Evolutionary conservation across 169 alveolate genomes (phyloP), one percentile per base, ranked within the genome.

Genomic region (Fabrea salina): DNA sequence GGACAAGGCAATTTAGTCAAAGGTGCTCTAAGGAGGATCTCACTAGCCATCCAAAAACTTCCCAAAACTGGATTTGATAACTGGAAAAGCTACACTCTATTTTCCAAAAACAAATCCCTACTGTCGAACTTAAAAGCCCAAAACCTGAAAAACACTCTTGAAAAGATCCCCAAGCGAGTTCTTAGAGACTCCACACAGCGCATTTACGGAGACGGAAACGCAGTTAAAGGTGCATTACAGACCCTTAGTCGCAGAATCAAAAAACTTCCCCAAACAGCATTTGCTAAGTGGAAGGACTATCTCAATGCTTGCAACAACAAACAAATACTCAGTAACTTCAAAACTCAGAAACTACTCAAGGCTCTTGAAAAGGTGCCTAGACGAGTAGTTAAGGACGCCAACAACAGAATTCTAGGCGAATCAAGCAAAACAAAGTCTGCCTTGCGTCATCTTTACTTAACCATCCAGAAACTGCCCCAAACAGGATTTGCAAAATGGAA

Each of bases 61-160:
- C 75, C 75, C 27, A 61, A 61, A 25, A 53, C 8, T 53, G 44
- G 32, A n/a, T 30, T 61, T 37, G 75, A 61, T 1, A 33, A 61
- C 27, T 61, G 75, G 75, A 30, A 25, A 35, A n/a, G 13, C n/a
- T 61, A 33, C 3, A n/a, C 54, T 2, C 16, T 16, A 13, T 19
- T 32, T 2, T 25, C 8, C 5, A 61, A 61, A 32, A 16, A 19
- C 8, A 37, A 37, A 30, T n/a, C 11, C 22, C n/a, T 3, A 22
- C 30, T 56, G 1, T 16, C 16, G n/a, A 19, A 13, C 2, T 13
- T 56, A 25, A 56, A 56, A 1, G 33, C 39, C 27, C 16, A 56
- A 35, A 56, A 56, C n/a, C 4, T 56, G 1, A 16, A 56, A 56
- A 3, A 16, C 1, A 35, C 67, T 25, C 67, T 56, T 56, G 67